Conservation (phyloP, 2,329 filamentous ascomycete species). For the Xylariales sp. region DNA sequence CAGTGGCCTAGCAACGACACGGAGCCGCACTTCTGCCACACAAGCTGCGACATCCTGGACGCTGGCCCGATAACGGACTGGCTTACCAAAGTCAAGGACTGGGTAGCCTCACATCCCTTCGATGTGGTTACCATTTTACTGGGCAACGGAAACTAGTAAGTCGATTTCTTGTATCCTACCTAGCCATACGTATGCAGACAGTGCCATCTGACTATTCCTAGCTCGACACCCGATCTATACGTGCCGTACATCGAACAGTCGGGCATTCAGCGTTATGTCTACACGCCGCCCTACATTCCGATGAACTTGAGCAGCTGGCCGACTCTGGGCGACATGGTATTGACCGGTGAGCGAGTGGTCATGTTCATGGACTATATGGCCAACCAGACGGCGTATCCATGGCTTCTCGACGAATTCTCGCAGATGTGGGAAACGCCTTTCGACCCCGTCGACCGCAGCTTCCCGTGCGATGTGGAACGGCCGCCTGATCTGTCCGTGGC, state of each 20-base stretch:
- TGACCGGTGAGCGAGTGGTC: constrained; percentile 76
- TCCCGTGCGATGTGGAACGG: constrained; percentile 83
- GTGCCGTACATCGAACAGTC: constrained; percentile 75
- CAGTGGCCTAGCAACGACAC: constrained; percentile 65
- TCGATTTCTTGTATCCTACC: background rate
- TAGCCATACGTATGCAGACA: background rate
- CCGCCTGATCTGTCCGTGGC: constrained; percentile 72
- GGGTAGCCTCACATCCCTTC: constrained; percentile 82
- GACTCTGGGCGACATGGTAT: constrained; percentile 80
- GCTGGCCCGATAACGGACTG: constrained; percentile 81
- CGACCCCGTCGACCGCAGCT: constrained; percentile 70
- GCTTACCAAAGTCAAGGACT: constrained; percentile 74
- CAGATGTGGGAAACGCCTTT: constrained; percentile 95
- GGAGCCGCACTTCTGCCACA: constrained; percentile 82
- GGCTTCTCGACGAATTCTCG: constrained; percentile 87
- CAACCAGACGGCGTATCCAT: constrained; percentile 81
- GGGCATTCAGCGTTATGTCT: constrained; percentile 79
- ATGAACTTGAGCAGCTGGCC: constrained; percentile 85
- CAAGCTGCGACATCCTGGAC: constrained; percentile 83
- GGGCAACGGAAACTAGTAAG: constrained; percentile 79
- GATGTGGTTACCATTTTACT: constrained; percentile 90
- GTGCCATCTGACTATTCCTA: constrained; percentile 33
- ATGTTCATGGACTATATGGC: constrained; percentile 89
- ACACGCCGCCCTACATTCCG: constrained; percentile 75
- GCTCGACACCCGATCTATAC: constrained; percentile 70